Percentiles rank a stretch among this genome's conserved stretches.
These are phyloP conservation scores for Calonectria hongkongensis DNA, from an alignment of 2,329 filamentous ascomycete genomes.

Conservation along the genomic window DNA sequence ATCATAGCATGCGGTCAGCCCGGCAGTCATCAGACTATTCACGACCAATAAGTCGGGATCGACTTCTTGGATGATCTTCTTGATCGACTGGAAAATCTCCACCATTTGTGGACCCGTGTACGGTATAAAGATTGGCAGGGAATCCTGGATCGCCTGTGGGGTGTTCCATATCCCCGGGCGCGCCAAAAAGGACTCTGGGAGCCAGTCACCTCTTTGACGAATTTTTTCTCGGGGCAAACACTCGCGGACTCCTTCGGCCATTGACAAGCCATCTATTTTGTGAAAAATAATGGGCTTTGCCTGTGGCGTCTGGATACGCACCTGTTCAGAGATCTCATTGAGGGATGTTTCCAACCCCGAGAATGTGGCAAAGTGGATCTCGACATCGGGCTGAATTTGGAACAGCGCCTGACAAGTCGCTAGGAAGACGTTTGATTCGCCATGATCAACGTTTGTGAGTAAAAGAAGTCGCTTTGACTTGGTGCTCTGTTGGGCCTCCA, in stretches of 20 bases:
- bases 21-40: slow-evolving; percentile 66
- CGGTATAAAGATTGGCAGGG: slow-evolving; percentile 50
- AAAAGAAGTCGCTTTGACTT: slow-evolving; percentile 58
- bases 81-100: slow-evolving; percentile 60
- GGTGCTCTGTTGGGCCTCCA: slow-evolving; percentile 1
- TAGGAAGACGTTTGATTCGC: slow-evolving; percentile 68
- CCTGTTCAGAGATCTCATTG: slow-evolving; percentile 38
- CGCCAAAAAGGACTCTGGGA: slow-evolving; percentile 35
- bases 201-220: not conserved
- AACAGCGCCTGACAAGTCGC: slow-evolving; percentile 65
- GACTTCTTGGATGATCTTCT: slow-evolving; percentile 61
- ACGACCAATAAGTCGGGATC: slow-evolving; percentile 64
- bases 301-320: not conserved
- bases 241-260: slow-evolving; percentile 40
- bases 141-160: slow-evolving; percentile 58
- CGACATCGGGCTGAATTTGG: slow-evolving; percentile 56
- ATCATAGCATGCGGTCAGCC: slow-evolving; percentile 63
- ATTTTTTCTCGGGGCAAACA: slow-evolving; percentile 11
- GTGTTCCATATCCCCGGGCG: slow-evolving; percentile 46
- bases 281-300: slow-evolving; percentile 55
- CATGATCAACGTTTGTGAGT: slow-evolving; percentile 66
- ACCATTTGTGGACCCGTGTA: slow-evolving; percentile 61
- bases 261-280: slow-evolving; percentile 47
- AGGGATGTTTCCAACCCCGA: slow-evolving; percentile 54
- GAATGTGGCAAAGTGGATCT: slow-evolving; percentile 68